Base-by-base conservation (phyloP, 2,329 filamentous ascomycete species). In the Pseudopyrenochaeta lycopersici region DNA sequence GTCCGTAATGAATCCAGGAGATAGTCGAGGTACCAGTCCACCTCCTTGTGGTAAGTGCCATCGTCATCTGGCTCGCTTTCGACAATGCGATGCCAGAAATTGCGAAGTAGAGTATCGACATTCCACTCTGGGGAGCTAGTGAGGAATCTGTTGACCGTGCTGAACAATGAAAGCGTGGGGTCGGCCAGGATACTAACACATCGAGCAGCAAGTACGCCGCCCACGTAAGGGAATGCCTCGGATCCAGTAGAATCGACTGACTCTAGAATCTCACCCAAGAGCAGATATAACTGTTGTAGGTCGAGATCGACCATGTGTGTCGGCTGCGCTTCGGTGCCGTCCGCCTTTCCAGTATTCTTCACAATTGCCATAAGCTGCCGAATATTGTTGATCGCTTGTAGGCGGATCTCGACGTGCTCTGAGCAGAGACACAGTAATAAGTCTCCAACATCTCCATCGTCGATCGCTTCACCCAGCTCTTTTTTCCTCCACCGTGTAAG, bases 111-210 rank as follows among this genome's bases (percentile, higher is more conserved):
- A 40, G 83, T 83, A 23, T 75, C 74, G 10, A 82, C 70, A 11
- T 88, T 82, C 94, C 94, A 98, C 20, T 82, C 76, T 0, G 94
- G 93, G 0, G 87, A 85, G 46, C 87, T 87, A 18, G 91, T 91
- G 31, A 98, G 84, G 73, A 93, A 97, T 5, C 83, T 81, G 78
- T 96, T 97, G 76, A 95, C 80, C 72, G 97, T 97, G 52, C 87
- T 85, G 72, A 97, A 98, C 32, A 97, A 84, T 55, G 85, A 86
- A 70, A 96, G 91, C 14, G 92, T 82, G 0, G 94, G 94, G 56
- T 91, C 88, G 18, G 82, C 84, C 40, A 96, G 78, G 14, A 96
- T 86, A 1, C 84, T 78, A 7, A 96, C 81, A 1, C 88, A 86
- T 60, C 87, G 86, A 41, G 84, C 82, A 7, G 91, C 88, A 65